Evolutionary conservation across 2,329 filamentous ascomycete species (phyloP).

Genomic region (Aureobasidium sp.): DNA sequence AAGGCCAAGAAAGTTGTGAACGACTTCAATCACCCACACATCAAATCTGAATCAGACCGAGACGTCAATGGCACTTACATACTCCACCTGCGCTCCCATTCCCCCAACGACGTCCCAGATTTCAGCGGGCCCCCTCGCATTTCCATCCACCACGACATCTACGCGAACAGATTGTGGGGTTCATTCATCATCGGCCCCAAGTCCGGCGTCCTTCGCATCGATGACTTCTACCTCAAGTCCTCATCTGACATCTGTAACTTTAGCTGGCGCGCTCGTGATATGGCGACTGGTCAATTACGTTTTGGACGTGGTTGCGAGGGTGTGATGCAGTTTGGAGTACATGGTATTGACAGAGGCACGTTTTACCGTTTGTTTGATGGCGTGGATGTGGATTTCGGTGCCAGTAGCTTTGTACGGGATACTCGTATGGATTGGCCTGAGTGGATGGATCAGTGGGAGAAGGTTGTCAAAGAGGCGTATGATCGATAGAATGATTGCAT

Average conservation of each 20-base stretch:
- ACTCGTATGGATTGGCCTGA: conserved; percentile 5
- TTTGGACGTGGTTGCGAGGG: conserved; percentile 33
- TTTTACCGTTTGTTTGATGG: conserved; percentile 8
- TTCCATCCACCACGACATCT: conserved; percentile 20
- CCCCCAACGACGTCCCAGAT: conserved; percentile 20
- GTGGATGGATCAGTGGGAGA: conserved; percentile 3
- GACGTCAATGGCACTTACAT: conserved; percentile 1
- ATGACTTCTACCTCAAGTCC: conserved; percentile 23
- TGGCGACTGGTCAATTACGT: conserved; percentile 21
- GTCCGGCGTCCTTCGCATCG: conserved; percentile 38
- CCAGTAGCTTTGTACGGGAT: background rate
- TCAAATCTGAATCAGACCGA: background rate
- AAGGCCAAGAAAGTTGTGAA: no score
- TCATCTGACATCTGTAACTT: conserved; percentile 14
- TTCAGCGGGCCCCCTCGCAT: conserved; percentile 21
- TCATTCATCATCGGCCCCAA: conserved; percentile 40
- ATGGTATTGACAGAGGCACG: conserved; percentile 3
- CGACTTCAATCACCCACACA: background rate
- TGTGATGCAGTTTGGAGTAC: conserved; percentile 26
- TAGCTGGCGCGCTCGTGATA: conserved; percentile 30
- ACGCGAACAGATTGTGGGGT: conserved; percentile 40
- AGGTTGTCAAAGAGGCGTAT: conserved; percentile 2
- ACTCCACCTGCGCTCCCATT: conserved; percentile 17
- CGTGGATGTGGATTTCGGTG: conserved; percentile 6
- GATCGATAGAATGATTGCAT: no score